Conservation (phyloP, 805 yeast genomes). For the Starmera dryadoides region DNA sequence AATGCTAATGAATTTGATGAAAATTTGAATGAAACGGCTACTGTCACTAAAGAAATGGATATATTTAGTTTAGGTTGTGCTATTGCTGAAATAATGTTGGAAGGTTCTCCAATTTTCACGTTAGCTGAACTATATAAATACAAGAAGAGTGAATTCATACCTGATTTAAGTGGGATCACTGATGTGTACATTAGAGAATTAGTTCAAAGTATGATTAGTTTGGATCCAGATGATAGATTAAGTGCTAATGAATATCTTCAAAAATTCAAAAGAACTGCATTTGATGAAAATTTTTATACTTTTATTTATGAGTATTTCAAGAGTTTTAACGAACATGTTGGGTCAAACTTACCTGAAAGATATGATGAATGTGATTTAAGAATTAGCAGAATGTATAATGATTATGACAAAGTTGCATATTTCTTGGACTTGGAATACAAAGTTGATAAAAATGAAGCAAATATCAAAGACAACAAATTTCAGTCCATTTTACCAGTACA, state of each 20-base stretch:
- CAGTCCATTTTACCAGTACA: slow-evolving; percentile 26
- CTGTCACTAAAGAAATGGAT: slow-evolving; percentile 64
- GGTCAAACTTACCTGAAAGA: slow-evolving; percentile 17
- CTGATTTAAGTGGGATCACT: slow-evolving; percentile 51
- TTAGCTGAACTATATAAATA: slow-evolving; percentile 83
- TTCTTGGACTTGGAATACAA: slow-evolving; percentile 29
- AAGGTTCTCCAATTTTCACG: slow-evolving; percentile 82
- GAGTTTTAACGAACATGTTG: slow-evolving; percentile 22
- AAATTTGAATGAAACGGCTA: slow-evolving; percentile 12
- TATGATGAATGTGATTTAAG: slow-evolving; percentile 44
- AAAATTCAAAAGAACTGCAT: slow-evolving; percentile 41
- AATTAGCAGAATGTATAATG: slow-evolving; percentile 51
- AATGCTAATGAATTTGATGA: slow-evolving; percentile 16
- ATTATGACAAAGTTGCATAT: slow-evolving; percentile 44
- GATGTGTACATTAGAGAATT: slow-evolving; percentile 45
- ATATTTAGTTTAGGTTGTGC: slow-evolving; percentile 80
- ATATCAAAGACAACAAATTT: slow-evolving; percentile 1
- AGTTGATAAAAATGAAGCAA: slow-evolving; percentile 3
- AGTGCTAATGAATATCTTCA: slow-evolving; percentile 46
- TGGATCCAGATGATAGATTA: slow-evolving; percentile 56
- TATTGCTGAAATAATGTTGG: slow-evolving; percentile 80
- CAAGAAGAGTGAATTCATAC: slow-evolving; percentile 58
- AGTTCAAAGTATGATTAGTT: slow-evolving; percentile 53
- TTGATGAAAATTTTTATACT: slow-evolving; percentile 63
- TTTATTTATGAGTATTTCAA: slow-evolving; percentile 66